Conservation (phyloP, 257 asterid species). For the Solanum medicagineum region DNA sequence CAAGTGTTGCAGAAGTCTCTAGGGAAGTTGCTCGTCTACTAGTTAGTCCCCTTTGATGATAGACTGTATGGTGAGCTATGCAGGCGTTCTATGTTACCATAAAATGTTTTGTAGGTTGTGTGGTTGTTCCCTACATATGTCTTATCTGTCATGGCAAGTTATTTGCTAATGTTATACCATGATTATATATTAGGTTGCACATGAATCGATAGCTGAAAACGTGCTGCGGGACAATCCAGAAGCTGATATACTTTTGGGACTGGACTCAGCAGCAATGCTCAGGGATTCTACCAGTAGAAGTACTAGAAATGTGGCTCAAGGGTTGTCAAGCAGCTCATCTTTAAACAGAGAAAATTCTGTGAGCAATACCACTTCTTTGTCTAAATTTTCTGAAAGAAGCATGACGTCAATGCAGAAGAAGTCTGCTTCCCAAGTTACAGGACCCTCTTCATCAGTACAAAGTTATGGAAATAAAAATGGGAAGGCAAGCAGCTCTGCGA, state of each 20-base stretch:
- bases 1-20: background rate
- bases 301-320: constrained; percentile 1
- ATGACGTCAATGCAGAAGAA: constrained; percentile 42
- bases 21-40: background rate
- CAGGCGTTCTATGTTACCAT: background rate
- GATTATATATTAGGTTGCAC: constrained; percentile 32
- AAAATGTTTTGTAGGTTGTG: background rate
- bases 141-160: background rate
- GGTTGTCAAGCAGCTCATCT: constrained; percentile 16
- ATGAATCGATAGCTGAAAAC: constrained; percentile 8
- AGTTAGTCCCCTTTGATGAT: background rate
- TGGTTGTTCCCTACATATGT: background rate
- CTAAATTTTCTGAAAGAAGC: constrained; percentile 50
- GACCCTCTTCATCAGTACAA: constrained; percentile 38
- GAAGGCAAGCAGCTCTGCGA: constrained; percentile 11
- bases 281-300: background rate
- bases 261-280: background rate
- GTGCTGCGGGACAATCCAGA: background rate
- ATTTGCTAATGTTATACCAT: background rate
- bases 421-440: constrained; percentile 17
- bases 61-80: background rate
- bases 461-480: constrained; percentile 23
- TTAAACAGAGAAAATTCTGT: constrained; percentile 24
- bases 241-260: background rate
- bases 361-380: constrained; percentile 19